These are phyloP conservation scores for Triticum timopheevii DNA, from an alignment of 176 grass and related monocot genomes.

Conservation along the genomic window DNA sequence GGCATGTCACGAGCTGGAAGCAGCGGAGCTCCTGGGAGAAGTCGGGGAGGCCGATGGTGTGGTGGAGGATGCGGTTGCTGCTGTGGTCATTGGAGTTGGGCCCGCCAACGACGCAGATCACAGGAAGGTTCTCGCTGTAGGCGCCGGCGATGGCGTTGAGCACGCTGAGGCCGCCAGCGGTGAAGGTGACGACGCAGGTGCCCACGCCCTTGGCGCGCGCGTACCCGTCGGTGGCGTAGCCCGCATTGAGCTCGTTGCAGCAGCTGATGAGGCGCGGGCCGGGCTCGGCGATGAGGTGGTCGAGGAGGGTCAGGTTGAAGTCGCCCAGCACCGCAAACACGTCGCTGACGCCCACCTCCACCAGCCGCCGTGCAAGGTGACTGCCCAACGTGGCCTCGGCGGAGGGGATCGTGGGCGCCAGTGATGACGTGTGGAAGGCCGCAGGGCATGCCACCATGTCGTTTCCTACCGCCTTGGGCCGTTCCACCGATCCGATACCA, in stretches of 20 bases:
- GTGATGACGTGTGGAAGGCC: not conserved
- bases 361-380: slow-evolving; percentile 68
- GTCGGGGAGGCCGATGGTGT: slow-evolving; percentile 86
- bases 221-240: slow-evolving; percentile 58
- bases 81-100: slow-evolving; percentile 91
- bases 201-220: slow-evolving; percentile 65
- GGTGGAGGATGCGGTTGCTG: slow-evolving; percentile 86
- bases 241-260: slow-evolving; percentile 69
- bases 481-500: too few relatives aligned
- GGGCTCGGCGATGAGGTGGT: slow-evolving; percentile 82
- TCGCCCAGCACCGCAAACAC: slow-evolving; percentile 86
- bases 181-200: slow-evolving; percentile 82
- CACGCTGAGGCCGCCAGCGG: slow-evolving; percentile 84
- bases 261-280: slow-evolving; percentile 61
- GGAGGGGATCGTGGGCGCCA: not conserved
- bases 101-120: slow-evolving; percentile 83
- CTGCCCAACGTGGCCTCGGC: slow-evolving; percentile 48
- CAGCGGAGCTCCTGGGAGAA: slow-evolving; percentile 87
- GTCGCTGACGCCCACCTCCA: slow-evolving; percentile 68
- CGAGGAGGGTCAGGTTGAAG: slow-evolving; percentile 94
- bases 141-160: slow-evolving; percentile 88
- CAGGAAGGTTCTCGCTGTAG: slow-evolving; percentile 86
- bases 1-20: slow-evolving; percentile 80
- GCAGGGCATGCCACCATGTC: too few relatives aligned
- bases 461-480: too few relatives aligned